These are phyloP conservation scores for Malbranchea zuffiana DNA, from an alignment of 2,329 filamentous ascomycete genomes.

Conservation along the genomic window DNA sequence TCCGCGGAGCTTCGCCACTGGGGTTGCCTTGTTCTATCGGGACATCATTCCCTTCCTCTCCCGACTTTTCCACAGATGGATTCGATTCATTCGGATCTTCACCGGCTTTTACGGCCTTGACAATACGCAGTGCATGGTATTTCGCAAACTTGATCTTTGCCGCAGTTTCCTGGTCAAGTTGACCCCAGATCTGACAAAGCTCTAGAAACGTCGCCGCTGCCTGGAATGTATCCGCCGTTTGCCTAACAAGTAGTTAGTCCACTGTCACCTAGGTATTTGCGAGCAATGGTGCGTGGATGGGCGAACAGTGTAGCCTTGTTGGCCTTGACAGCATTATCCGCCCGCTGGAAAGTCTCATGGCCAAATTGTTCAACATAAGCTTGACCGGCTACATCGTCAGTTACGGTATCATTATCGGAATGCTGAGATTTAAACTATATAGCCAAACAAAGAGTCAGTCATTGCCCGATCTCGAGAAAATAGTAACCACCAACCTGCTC, in stretches of 20 bases:
- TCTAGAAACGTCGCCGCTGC: constrained; percentile 90
- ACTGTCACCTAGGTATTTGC: neutral
- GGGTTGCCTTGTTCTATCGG: constrained; percentile 53
- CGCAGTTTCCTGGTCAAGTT: constrained; percentile 60
- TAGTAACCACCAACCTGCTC: constrained; percentile 51
- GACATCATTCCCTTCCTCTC: constrained; percentile 39
- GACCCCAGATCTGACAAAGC: constrained; percentile 71
- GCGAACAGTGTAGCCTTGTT: constrained; percentile 70
- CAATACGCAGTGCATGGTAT: constrained; percentile 84
- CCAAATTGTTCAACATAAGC: constrained; percentile 93
- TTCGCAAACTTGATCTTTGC: constrained; percentile 95
- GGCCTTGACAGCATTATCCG: constrained; percentile 68
- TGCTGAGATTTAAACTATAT: constrained; percentile 59
- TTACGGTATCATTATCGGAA: constrained; percentile 67
- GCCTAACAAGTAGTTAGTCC: constrained; percentile 38
- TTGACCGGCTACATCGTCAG: constrained; percentile 74
- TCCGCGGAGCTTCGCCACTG: constrained; percentile 42
- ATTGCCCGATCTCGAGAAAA: constrained; percentile 2
- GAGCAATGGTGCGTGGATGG: neutral
- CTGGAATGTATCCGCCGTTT: constrained; percentile 89
- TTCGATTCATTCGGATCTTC: constrained; percentile 89
- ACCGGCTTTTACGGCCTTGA: constrained; percentile 80
- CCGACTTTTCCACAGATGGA: constrained; percentile 44
- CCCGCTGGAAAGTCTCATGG: constrained; percentile 73
- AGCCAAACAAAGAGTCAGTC: neutral